Conservation (phyloP, 1,284 basidiomycete genomes). For the Papiliotrema fonsecae region DNA sequence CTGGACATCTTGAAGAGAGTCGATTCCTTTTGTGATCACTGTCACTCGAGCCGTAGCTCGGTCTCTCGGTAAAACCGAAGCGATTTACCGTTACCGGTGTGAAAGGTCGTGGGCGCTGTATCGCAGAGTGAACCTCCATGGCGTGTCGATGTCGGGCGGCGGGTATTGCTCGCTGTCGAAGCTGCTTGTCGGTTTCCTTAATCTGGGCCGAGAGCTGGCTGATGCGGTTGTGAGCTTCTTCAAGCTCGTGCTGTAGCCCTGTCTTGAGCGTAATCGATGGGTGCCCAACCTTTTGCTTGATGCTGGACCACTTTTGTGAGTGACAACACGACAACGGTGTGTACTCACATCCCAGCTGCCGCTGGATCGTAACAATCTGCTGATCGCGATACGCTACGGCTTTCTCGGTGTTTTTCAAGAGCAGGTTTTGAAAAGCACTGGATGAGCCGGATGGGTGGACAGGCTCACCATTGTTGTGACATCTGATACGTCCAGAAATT, state of each 20-base stretch:
- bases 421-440: conserved; percentile 24
- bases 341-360: conserved; percentile 1
- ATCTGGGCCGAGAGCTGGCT: not conserved
- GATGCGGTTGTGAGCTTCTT: not conserved
- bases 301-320: not conserved
- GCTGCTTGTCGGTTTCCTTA: conserved; percentile 6
- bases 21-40: too few relatives aligned
- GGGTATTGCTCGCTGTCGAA: too few relatives aligned
- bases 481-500: conserved; percentile 33
- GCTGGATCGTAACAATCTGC: conserved; percentile 7
- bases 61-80: not conserved
- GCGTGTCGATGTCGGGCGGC: too few relatives aligned
- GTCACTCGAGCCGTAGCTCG: too few relatives aligned
- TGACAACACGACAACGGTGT: not conserved
- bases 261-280: not conserved
- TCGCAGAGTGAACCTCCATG: too few relatives aligned
- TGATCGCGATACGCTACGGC: conserved; percentile 13
- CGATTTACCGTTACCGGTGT: not conserved
- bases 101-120: too few relatives aligned
- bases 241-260: not conserved
- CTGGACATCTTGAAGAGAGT: too few relatives aligned
- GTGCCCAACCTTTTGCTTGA: not conserved
- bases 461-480: conserved; percentile 25
- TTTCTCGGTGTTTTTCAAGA: conserved; percentile 23
- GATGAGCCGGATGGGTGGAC: not conserved